Conservation (phyloP, 2,329 filamentous ascomycete species). For the Pyrenochaeta sp. region DNA sequence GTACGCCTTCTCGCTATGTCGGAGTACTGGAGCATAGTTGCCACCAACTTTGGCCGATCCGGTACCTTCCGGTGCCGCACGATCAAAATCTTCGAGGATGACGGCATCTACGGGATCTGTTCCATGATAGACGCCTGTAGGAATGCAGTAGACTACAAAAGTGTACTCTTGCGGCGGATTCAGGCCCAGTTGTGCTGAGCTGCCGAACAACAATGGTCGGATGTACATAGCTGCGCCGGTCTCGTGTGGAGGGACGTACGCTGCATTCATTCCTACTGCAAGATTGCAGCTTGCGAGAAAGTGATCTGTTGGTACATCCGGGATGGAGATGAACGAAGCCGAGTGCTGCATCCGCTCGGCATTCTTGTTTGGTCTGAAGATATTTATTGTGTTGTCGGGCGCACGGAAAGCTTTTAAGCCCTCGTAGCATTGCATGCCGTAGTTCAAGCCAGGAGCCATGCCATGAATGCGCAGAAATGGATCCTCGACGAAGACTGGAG, state of each 20-base stretch:
- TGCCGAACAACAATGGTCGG: slow-evolving; percentile 87
- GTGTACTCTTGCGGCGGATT: slow-evolving; percentile 91
- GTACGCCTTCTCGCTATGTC: slow-evolving; percentile 84
- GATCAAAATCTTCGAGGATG: slow-evolving; percentile 92
- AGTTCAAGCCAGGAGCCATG: slow-evolving; percentile 95
- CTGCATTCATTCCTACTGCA: slow-evolving; percentile 87
- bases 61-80: slow-evolving; percentile 88
- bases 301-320: slow-evolving; percentile 76
- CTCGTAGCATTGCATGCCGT: slow-evolving; percentile 95
- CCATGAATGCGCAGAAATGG: slow-evolving; percentile 90
- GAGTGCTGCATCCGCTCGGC: slow-evolving; percentile 85
- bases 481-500: slow-evolving; percentile 80
- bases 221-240: slow-evolving; percentile 94
- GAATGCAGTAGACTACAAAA: slow-evolving; percentile 88
- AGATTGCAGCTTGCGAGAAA: slow-evolving; percentile 81
- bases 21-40: slow-evolving; percentile 92
- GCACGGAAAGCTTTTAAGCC: slow-evolving; percentile 96
- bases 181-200: slow-evolving; percentile 84
- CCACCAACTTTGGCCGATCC: slow-evolving; percentile 94
- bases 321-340: slow-evolving; percentile 83
- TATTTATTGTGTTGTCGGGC: slow-evolving; percentile 75
- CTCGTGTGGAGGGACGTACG: slow-evolving; percentile 86
- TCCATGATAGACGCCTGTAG: slow-evolving; percentile 94
- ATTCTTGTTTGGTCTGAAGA: slow-evolving; percentile 90
- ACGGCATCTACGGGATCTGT: slow-evolving; percentile 85